Evolutionary conservation across 2,329 filamentous ascomycete genomes (phyloP).

Genomic region (Trichoderma guizhouense): DNA sequence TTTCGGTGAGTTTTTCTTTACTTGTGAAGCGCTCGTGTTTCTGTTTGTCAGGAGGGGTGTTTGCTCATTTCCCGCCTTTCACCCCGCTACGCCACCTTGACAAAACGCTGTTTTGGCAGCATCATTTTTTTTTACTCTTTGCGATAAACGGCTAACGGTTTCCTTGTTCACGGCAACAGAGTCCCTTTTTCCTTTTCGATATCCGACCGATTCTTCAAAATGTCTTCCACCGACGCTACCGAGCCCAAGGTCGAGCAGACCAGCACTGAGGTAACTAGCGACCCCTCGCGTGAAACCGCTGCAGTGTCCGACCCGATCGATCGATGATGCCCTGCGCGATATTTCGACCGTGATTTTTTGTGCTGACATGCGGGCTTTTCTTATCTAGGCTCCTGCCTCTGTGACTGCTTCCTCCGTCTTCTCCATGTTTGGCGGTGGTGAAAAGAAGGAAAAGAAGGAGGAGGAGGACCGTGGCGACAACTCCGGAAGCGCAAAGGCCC

Average conservation of each 20-base stretch:
- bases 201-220: constrained; percentile 30
- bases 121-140: background rate
- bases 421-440: constrained; percentile 97
- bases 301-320: background rate
- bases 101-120: background rate
- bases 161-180: background rate
- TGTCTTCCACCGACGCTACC: constrained; percentile 49
- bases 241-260: constrained; percentile 55
- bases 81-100: background rate
- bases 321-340: background rate
- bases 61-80: background rate
- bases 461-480: constrained; percentile 78
- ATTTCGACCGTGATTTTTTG: background rate
- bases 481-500: constrained; percentile 83
- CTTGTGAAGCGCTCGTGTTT: background rate
- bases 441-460: constrained; percentile 95
- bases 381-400: constrained; percentile 25
- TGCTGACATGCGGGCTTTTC: background rate
- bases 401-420: constrained; percentile 70
- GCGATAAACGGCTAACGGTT: background rate
- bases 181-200: background rate
- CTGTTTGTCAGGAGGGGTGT: background rate
- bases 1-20: background rate
- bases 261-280: constrained; percentile 15
- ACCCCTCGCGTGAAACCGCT: background rate